Base-by-base conservation (phyloP, 805 yeast genomes). In the Geotrichum ghanense region DNA sequence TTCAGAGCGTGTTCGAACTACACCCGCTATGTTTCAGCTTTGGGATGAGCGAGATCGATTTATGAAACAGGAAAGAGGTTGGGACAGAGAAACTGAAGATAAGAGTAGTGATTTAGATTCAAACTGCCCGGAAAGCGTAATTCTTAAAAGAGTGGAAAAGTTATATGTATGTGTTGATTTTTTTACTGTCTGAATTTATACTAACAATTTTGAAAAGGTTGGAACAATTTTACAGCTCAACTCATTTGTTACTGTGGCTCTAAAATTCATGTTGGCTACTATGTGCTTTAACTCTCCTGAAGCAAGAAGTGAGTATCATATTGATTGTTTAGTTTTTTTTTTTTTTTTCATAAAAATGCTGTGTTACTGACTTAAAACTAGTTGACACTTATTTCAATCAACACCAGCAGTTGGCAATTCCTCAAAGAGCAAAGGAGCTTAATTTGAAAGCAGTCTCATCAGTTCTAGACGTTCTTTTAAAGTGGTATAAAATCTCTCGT, bases 401-500 rank as follows among this genome's bases (percentile, higher is more conserved):
- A 12, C 25, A 43, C 40, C 7, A 25, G 25, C 6, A 44, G 41
- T 22, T 31, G 27, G 22, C 17, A 19, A 88, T 81, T 53, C 66
- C 78, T 2, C 50, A 69, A 3, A 71, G 81, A 51, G 67, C 75
- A n/a, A 81, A 80, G 52, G 90, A 83, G 54, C 64, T 76, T 2
- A 67, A 80, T 1, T 56, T 81, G 45, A 82, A 79, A 53, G 74
- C 81, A 3, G 66, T 81, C 1, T 68, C 81, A 0, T 74, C 75
- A 1, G 71, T 78, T 1, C 47, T 86, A 1, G 54, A 66, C 9
- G 54, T 76, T 19, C 58, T 92, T 19, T 59, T 81, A 26, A 74
- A 73, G 55, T 89, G 97, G 96, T 81, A 85, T 60, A 84, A 83
- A 58, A 61, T 73, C 7, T 81, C 78, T 41, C 96, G 41, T 35